A percentile compares a stretch with the other conserved stretches of the same genome.
These are phyloP conservation scores for Apiospora rasikravindrae DNA, from an alignment of 2,329 filamentous ascomycete species.

Conservation along the genomic window DNA sequence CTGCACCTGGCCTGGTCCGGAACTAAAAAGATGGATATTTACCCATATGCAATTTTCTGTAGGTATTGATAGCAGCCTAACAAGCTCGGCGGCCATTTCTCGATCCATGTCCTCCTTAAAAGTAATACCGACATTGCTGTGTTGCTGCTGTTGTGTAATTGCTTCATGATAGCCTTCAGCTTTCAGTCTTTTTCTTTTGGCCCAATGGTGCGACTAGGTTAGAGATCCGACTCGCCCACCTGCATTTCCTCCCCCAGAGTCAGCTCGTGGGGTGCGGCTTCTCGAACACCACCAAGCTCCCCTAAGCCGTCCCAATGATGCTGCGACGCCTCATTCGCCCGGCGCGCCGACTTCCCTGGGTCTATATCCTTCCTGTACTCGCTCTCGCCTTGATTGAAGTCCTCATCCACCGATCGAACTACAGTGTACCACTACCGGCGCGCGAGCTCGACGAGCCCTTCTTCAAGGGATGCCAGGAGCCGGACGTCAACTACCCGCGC, in stretches of 20 bases:
- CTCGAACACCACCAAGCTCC: background rate
- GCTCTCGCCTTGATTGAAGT: constrained; percentile 41
- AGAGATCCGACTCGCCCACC: background rate
- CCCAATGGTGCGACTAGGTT: background rate
- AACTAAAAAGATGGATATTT: background rate
- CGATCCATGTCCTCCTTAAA: background rate
- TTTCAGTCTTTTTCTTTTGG: background rate
- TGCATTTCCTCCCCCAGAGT: background rate
- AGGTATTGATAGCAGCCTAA: background rate
- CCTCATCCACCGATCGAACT: constrained; percentile 41
- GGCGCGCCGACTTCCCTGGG: constrained; percentile 37
- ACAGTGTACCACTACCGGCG: constrained; percentile 41
- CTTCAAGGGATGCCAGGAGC: constrained; percentile 46
- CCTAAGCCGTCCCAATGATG: constrained; percentile 20
- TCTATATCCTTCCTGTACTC: constrained; percentile 37
- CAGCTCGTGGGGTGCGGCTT: constrained; percentile 13
- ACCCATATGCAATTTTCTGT: constrained; percentile 5
- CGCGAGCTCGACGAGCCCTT: constrained; percentile 47
- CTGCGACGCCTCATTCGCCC: constrained; percentile 40
- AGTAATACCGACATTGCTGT: background rate
- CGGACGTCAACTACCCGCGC: constrained; percentile 41
- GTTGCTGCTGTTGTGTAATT: background rate
- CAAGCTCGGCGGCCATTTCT: background rate
- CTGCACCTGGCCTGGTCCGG: too few species aligned
- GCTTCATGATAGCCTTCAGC: background rate